phyloP scores from a whole-genome alignment of 176 grass and related monocot genomes.

The Oryza coarctata region DNA sequence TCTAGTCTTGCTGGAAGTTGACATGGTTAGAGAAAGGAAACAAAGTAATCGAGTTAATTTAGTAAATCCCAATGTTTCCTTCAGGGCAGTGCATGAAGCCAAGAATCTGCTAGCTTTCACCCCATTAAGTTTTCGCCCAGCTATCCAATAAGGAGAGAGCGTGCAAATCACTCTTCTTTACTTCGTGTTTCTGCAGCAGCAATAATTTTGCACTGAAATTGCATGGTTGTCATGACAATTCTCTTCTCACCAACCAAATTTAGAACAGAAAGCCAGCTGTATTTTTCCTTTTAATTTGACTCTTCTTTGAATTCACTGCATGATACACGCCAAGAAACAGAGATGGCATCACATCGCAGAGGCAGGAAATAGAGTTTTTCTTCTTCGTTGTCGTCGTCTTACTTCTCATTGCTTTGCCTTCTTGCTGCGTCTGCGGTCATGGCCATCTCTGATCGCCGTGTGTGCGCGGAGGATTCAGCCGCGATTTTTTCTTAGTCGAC shows the following conservation, averaged over 20 bases:
- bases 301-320: background rate
- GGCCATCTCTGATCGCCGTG: constrained; percentile 6
- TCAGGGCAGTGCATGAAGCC: background rate
- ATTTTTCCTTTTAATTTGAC: background rate
- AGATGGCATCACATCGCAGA: too few species aligned
- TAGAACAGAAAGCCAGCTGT: background rate
- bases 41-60: background rate
- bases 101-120: background rate
- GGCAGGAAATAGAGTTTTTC: background rate
- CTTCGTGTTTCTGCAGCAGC: background rate
- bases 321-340: background rate
- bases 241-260: background rate
- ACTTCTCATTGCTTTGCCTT: background rate
- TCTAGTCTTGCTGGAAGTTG: background rate
- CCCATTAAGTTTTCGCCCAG: background rate
- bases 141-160: background rate
- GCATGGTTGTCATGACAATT: background rate
- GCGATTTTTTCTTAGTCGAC: background rate
- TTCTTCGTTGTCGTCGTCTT: background rate
- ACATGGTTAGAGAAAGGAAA: background rate
- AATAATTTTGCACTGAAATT: background rate
- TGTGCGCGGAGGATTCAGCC: background rate
- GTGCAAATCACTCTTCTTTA: background rate
- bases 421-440: background rate
- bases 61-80: background rate